phyloP scores from a whole-genome alignment of 2,329 filamentous ascomycete genomes.

The Nothophoma quercina region DNA sequence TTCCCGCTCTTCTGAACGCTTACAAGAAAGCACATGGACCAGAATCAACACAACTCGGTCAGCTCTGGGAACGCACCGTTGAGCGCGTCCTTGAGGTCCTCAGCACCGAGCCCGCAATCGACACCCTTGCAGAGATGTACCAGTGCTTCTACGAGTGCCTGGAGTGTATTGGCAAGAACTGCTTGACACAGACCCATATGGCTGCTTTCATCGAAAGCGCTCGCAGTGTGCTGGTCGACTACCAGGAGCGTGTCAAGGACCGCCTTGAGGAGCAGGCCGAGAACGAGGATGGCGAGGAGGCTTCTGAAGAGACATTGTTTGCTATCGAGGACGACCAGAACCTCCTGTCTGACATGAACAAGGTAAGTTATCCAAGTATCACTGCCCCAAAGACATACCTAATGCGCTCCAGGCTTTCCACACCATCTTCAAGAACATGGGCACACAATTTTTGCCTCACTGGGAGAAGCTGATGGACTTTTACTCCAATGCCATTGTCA shows the following conservation, averaged over 20 bases:
- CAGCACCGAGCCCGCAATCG: conserved; percentile 91
- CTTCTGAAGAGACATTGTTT: conserved; percentile 83
- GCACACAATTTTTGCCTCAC: conserved; percentile 79
- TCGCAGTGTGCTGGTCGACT: conserved; percentile 86
- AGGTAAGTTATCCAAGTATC: conserved; percentile 53
- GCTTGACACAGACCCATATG: conserved; percentile 81
- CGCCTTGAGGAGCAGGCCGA: conserved; percentile 86
- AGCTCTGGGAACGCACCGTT: conserved; percentile 84
- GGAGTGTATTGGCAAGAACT: conserved; percentile 88
- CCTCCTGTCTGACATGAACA: conserved; percentile 98
- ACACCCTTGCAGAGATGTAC: conserved; percentile 98
- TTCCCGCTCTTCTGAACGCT: conserved; percentile 90
- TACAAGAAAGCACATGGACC: conserved; percentile 92
- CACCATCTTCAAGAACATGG: conserved; percentile 97
- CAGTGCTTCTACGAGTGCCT: conserved; percentile 99
- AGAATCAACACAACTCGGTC: conserved; percentile 78
- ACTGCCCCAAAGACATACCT: conserved; percentile 76
- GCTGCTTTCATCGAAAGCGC: conserved; percentile 85
- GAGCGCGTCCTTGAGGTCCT: conserved; percentile 93
- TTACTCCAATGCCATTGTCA: conserved; percentile 85
- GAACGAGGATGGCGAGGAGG: conserved; percentile 87
- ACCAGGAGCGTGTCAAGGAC: conserved; percentile 83
- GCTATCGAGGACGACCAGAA: conserved; percentile 98
- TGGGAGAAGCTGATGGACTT: conserved; percentile 88
- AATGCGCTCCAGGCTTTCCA: conserved; percentile 99